phyloP scores from a whole-genome alignment of 768 basidiomycete genomes.

The Lyophyllum atratum region DNA sequence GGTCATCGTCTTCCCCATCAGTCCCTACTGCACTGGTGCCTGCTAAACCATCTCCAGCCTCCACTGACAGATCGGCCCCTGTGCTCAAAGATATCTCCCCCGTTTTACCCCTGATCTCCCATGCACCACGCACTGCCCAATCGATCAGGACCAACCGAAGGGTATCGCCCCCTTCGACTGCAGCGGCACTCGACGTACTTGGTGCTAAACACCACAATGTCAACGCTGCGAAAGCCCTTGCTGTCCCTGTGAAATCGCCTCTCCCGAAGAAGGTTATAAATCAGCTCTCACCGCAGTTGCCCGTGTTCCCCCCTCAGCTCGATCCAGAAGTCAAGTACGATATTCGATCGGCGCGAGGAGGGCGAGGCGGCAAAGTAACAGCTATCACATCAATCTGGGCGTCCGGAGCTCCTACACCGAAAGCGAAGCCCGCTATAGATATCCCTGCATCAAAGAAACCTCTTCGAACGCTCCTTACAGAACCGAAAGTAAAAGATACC shows the following conservation, averaged over 20 bases:
- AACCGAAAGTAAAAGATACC: neutral
- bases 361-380: constrained; percentile 72
- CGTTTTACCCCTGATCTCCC: constrained; percentile 23
- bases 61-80: neutral
- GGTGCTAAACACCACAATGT: constrained; percentile 18
- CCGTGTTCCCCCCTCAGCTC: constrained; percentile 32
- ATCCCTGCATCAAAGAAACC: constrained; percentile 1
- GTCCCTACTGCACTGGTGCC: neutral
- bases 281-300: constrained; percentile 28
- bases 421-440: neutral
- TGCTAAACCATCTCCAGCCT: neutral
- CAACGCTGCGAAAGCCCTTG: constrained; percentile 17
- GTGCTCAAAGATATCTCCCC: constrained; percentile 13
- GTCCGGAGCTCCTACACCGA: constrained; percentile 36
- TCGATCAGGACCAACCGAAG: constrained; percentile 37
- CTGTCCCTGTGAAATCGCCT: constrained; percentile 7
- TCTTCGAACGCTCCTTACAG: neutral
- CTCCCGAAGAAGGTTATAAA: constrained; percentile 13
- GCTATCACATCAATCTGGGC: constrained; percentile 78
- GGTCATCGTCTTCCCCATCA: constrained; percentile 32
- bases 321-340: constrained; percentile 69
- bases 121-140: constrained; percentile 24
- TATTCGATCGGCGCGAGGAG: constrained; percentile 75
- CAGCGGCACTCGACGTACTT: constrained; percentile 4
- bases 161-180: constrained; percentile 36